A percentile compares a stretch with the other conserved stretches of the same genome.
These are phyloP conservation scores for Hydrangea macrophylla DNA, from an alignment of 148 eudicot species.

Conservation along the genomic window DNA sequence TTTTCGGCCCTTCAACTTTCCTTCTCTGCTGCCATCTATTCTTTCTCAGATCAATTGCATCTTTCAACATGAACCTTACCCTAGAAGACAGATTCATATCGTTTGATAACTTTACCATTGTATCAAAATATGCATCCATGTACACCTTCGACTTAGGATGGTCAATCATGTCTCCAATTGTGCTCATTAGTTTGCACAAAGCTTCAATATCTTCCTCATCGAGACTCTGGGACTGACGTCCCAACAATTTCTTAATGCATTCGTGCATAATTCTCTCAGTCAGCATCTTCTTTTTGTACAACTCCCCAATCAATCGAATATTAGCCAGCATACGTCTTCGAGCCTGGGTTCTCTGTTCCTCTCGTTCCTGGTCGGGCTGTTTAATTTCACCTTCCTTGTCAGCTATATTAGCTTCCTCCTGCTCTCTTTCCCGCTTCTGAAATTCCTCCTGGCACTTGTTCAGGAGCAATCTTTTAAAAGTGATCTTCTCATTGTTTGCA, in stretches of 20 bases:
- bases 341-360: constrained; percentile 52
- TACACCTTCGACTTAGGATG: constrained; percentile 74
- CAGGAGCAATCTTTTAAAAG: constrained; percentile 72
- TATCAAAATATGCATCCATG: constrained; percentile 73
- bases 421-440: constrained; percentile 74
- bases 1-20: constrained; percentile 96
- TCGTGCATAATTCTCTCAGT: constrained; percentile 83
- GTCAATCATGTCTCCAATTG: constrained; percentile 66
- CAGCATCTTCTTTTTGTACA: constrained; percentile 73
- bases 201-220: constrained; percentile 93
- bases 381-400: constrained; percentile 51
- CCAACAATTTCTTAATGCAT: constrained; percentile 62
- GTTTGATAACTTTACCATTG: constrained; percentile 65
- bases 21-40: constrained; percentile 90
- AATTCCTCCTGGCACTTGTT: constrained; percentile 85
- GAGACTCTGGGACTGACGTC: constrained; percentile 49
- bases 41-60: constrained; percentile 80
- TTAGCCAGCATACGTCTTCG: constrained; percentile 77
- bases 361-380: constrained; percentile 49
- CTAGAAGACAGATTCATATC: constrained; percentile 78
- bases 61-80: constrained; percentile 84
- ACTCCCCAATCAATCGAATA: constrained; percentile 71
- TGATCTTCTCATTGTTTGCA: constrained; percentile 59
- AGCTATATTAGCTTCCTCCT: constrained; percentile 61
- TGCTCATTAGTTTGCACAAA: constrained; percentile 86